Percentiles rank a stretch among this genome's conserved stretches.
These are phyloP conservation scores for Meredithiella fracta DNA, from an alignment of 2,329 filamentous ascomycete species.

Conservation along the genomic window DNA sequence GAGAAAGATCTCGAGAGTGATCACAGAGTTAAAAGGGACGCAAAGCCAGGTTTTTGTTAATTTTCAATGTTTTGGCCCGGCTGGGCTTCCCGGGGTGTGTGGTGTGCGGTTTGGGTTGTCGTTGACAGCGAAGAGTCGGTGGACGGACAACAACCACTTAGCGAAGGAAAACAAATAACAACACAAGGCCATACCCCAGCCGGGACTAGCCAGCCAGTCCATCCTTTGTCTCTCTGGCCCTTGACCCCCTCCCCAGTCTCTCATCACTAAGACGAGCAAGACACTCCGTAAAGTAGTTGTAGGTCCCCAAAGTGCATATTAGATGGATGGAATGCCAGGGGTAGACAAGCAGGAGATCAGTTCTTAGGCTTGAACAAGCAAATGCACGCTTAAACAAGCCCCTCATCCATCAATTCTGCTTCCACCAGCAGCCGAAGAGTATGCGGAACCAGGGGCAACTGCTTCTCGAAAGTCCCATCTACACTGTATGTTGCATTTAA, in stretches of 20 bases:
- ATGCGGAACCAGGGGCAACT: not conserved
- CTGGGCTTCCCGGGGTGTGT: not conserved
- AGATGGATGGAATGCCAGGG: slow-evolving; percentile 7
- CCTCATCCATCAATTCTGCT: not conserved
- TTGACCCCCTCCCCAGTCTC: too few relatives aligned
- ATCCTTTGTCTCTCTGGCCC: too few relatives aligned
- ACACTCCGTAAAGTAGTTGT: not conserved
- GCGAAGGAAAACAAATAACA: slow-evolving; percentile 1
- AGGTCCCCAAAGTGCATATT: not conserved
- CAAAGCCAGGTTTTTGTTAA: slow-evolving; percentile 23
- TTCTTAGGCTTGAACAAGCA: slow-evolving; percentile 17
- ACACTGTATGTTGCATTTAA: not conserved
- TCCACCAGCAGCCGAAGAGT: not conserved
- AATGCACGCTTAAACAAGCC: not conserved
- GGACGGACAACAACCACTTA: not conserved
- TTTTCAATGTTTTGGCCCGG: slow-evolving; percentile 13
- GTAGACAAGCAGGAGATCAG: slow-evolving; percentile 7
- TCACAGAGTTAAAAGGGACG: slow-evolving; percentile 12
- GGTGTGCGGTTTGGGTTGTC: not conserved
- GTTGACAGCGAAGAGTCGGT: slow-evolving; percentile 3
- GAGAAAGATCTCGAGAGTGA: slow-evolving; percentile 1
- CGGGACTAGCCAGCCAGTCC: too few relatives aligned
- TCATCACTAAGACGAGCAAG: not conserved
- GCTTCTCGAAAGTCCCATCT: not conserved
- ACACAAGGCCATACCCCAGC: not conserved